Conservation (phyloP, 345 rosid genomes). For the Abelmoschus esculentus region DNA sequence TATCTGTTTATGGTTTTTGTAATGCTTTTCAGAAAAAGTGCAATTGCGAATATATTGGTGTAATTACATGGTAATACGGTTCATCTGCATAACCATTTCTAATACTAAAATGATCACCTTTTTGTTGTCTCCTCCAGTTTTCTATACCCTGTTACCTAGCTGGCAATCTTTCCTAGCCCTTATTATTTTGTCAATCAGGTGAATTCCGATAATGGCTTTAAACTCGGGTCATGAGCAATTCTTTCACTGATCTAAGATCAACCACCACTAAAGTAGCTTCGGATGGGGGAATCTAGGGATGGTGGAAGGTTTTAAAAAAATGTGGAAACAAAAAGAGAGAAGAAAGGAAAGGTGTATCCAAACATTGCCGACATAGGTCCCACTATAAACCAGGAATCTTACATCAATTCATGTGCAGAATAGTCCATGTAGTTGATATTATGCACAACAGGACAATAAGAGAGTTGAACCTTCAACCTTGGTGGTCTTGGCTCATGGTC, state of each 20-base stretch:
- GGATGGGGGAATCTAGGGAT: neutral
- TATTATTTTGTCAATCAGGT: neutral
- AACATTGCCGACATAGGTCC: conserved; percentile 5
- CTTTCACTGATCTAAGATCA: neutral
- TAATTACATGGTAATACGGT: too few relatives aligned
- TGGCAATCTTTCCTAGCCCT: neutral
- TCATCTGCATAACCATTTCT: neutral
- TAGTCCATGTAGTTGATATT: neutral
- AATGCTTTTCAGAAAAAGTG: too few relatives aligned
- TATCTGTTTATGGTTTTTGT: too few relatives aligned
- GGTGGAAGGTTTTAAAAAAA: neutral
- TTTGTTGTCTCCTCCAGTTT: too few relatives aligned
- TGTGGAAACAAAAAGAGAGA: neutral
- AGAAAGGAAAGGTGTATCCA: neutral
- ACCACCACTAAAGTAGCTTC: too few relatives aligned
- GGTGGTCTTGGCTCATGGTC: neutral
- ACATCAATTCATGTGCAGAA: conserved; percentile 7
- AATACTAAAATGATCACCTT: neutral
- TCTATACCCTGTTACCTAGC: neutral
- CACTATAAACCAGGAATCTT: conserved; percentile 1
- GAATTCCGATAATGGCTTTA: neutral
- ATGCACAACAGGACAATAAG: neutral
- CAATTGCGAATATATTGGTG: too few relatives aligned
- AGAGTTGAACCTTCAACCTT: neutral
- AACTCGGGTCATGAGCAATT: neutral